Evolutionary conservation across 805 yeast species (phyloP).

Genomic region (Starmerella stigmatis): DNA sequence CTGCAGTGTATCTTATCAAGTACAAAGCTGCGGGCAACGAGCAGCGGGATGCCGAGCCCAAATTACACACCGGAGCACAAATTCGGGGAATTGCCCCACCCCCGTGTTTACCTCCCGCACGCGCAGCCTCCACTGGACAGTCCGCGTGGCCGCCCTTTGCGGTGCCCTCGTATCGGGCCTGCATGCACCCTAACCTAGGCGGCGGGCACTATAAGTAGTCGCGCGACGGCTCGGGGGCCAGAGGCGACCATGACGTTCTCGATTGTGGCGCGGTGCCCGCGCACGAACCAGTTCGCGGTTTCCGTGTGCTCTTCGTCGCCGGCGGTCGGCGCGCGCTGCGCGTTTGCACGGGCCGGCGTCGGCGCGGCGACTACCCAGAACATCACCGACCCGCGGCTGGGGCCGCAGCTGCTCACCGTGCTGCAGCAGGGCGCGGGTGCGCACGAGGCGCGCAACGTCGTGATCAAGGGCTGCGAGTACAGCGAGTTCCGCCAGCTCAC

Average conservation of each 20-base stretch:
- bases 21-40: no score
- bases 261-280: constrained; percentile 14
- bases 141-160: no score
- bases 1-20: no score
- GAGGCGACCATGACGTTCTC: constrained; percentile 18
- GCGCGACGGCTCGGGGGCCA: no score
- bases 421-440: constrained; percentile 13
- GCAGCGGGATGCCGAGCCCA: no score
- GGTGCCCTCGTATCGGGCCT: no score
- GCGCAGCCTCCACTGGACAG: no score
- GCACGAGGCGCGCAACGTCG: constrained; percentile 8
- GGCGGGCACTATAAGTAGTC: no score
- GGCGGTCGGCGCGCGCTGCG: constrained; percentile 21
- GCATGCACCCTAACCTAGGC: no score
- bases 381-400: constrained; percentile 21
- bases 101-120: no score
- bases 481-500: constrained; percentile 18
- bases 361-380: constrained; percentile 22
- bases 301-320: constrained; percentile 22
- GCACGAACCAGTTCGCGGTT: constrained; percentile 18
- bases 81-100: no score
- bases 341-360: constrained; percentile 18
- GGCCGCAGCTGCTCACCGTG: constrained; percentile 15
- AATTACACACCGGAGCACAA: no score
- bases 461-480: constrained; percentile 2